Evolutionary conservation across 352 stramenopile species (phyloP).

Genomic region (Globisporangium emineosum): DNA sequence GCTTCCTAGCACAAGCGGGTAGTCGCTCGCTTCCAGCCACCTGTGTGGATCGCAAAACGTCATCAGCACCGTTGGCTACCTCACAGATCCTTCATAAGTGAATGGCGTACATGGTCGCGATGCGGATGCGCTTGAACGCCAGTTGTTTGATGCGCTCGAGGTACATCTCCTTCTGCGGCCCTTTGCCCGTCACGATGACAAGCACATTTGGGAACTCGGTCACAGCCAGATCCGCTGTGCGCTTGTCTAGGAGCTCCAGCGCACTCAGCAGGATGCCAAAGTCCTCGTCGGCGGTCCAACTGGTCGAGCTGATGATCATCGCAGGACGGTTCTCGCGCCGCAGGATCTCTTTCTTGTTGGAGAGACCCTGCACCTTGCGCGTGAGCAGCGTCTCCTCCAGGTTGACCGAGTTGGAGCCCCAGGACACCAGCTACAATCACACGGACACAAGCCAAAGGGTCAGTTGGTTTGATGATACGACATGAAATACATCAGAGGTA

Average conservation of each 20-base stretch:
- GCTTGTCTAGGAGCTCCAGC: slow-evolving; percentile 71
- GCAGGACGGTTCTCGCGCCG: slow-evolving; percentile 55
- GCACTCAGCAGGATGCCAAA: slow-evolving; percentile 96
- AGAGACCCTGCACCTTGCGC: slow-evolving; percentile 25
- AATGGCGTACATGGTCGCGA: slow-evolving; percentile 76
- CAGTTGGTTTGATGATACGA: not conserved
- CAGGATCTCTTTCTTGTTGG: slow-evolving; percentile 31
- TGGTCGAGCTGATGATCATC: slow-evolving; percentile 94
- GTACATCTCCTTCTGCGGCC: slow-evolving; percentile 92
- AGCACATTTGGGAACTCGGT: slow-evolving; percentile 80
- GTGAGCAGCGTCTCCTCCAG: slow-evolving; percentile 69
- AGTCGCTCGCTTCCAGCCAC: slow-evolving; percentile 97
- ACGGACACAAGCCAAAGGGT: not conserved
- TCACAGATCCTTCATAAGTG: not conserved
- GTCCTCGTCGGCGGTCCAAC: slow-evolving; percentile 99
- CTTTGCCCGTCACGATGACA: slow-evolving; percentile 98
- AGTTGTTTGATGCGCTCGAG: slow-evolving; percentile 74
- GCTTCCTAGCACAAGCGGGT: slow-evolving; percentile 93
- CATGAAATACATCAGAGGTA: too few relatives aligned
- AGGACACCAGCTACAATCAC: slow-evolving; percentile 31
- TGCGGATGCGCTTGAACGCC: slow-evolving; percentile 71
- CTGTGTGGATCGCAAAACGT: slow-evolving; percentile 18
- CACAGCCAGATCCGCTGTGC: slow-evolving; percentile 33
- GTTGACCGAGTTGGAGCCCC: slow-evolving; percentile 22
- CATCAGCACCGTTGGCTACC: not conserved